Conservation (phyloP, 2,329 filamentous ascomycete genomes). For the Juglanconis sp. region DNA sequence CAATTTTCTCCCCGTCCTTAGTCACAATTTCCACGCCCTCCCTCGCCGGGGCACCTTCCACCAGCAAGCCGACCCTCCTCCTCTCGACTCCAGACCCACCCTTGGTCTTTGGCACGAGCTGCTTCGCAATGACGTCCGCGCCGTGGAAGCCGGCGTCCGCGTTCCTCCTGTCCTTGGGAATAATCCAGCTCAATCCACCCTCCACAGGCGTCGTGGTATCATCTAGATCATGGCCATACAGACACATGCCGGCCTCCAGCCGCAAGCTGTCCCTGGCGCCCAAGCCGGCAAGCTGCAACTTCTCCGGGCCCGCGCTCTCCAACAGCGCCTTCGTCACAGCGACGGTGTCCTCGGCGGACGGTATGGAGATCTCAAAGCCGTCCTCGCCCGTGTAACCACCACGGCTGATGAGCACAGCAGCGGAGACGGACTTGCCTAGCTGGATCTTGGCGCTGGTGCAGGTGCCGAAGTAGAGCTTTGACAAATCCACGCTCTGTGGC, state of each 20-base stretch:
- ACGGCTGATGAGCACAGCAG: constrained; percentile 70
- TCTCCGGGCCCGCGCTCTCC: constrained; percentile 55
- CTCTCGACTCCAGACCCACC: constrained; percentile 67
- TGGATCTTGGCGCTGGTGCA: constrained; percentile 64
- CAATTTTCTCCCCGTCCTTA: constrained; percentile 64
- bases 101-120: constrained; percentile 71
- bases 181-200: constrained; percentile 68
- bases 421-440: constrained; percentile 47
- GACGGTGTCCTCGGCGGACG: constrained; percentile 57
- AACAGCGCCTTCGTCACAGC: constrained; percentile 69
- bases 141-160: constrained; percentile 76
- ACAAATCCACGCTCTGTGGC: constrained; percentile 52
- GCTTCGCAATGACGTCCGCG: constrained; percentile 69
- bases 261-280: constrained; percentile 89
- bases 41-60: constrained; percentile 83
- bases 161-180: constrained; percentile 72
- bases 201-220: constrained; percentile 65
- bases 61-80: constrained; percentile 74
- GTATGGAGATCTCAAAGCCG: constrained; percentile 93
- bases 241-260: constrained; percentile 95
- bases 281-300: constrained; percentile 77
- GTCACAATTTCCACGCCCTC: constrained; percentile 80
- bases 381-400: constrained; percentile 98
- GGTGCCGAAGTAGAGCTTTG: constrained; percentile 77
- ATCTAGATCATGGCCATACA: constrained; percentile 98